Conservation (phyloP, 2,329 filamentous ascomycete genomes). For the Beauveria caledonica region DNA sequence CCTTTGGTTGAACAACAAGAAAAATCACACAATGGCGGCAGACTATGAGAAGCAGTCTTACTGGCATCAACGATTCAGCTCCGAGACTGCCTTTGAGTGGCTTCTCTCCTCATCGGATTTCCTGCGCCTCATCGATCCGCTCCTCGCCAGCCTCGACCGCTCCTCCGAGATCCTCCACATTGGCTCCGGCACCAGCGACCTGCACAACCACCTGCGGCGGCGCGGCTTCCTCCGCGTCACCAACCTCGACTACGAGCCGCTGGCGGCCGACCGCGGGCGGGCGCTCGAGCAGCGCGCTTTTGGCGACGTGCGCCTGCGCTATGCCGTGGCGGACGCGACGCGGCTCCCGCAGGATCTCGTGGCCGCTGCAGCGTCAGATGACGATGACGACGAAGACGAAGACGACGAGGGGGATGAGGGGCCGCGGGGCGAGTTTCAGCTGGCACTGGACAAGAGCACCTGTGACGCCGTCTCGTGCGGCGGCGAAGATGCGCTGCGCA, state of each 20-base stretch:
- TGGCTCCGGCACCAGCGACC: constrained; percentile 41
- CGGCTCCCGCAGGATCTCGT: constrained; percentile 20
- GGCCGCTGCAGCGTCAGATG: not conserved
- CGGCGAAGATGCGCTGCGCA: constrained; percentile 27
- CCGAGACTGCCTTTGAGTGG: constrained; percentile 41
- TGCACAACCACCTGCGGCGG: constrained; percentile 38
- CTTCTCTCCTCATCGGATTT: constrained; percentile 34
- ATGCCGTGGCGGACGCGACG: constrained; percentile 38
- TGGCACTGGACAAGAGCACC: constrained; percentile 43
- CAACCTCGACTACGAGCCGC: constrained; percentile 43
- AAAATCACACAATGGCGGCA: constrained; percentile 12
- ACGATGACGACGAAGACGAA: not conserved
- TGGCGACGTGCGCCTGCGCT: constrained; percentile 35
- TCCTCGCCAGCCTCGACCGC: constrained; percentile 22
- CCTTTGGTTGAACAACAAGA: not conserved
- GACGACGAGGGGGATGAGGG: not conserved
- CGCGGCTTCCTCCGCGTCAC: constrained; percentile 35
- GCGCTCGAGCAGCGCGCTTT: constrained; percentile 33
- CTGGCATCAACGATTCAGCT: constrained; percentile 38
- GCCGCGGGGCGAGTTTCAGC: constrained; percentile 23
- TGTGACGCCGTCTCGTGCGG: constrained; percentile 40
- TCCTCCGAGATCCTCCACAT: constrained; percentile 34
- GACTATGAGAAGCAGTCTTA: constrained; percentile 43
- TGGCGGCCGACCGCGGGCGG: constrained; percentile 35
- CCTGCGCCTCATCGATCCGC: constrained; percentile 30